phyloP scores from a whole-genome alignment of 495 filamentous ascomycete genomes.

The Bacidia gigantensis region DNA sequence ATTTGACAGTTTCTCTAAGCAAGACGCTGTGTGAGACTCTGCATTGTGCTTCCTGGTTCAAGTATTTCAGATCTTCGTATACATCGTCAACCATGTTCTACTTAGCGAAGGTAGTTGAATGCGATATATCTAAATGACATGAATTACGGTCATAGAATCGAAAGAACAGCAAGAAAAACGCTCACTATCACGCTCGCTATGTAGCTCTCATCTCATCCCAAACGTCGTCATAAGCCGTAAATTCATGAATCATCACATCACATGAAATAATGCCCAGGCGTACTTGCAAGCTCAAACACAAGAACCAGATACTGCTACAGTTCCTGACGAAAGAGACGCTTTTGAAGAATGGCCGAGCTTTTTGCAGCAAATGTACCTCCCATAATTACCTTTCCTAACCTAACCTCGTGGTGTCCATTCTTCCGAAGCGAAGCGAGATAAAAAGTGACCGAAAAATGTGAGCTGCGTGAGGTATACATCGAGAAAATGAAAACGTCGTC shows the following conservation, averaged over 20 bases:
- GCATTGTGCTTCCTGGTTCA: no score
- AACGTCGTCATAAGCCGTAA: neutral
- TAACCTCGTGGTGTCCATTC: neutral
- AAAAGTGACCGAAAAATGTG: neutral
- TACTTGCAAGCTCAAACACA: neutral
- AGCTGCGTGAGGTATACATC: neutral
- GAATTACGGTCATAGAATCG: neutral
- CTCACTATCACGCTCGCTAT: neutral
- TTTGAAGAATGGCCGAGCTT: neutral
- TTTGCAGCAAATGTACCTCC: neutral
- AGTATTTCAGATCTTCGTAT: no score
- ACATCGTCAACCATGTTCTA: no score
- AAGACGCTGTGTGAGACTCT: no score
- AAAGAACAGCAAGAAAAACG: neutral
- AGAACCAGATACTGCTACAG: neutral
- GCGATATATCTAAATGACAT: neutral
- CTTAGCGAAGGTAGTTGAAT: no score
- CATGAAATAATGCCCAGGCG: neutral
- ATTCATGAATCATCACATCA: neutral
- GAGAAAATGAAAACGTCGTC: neutral
- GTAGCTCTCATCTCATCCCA: neutral
- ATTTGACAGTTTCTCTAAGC: no score
- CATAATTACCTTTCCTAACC: neutral
- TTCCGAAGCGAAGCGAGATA: neutral
- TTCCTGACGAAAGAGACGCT: neutral